Evolutionary conservation across 2,329 filamentous ascomycete genomes (phyloP), one percentile per base, ranked within the genome.

Genomic region (Zalaria obscura): DNA sequence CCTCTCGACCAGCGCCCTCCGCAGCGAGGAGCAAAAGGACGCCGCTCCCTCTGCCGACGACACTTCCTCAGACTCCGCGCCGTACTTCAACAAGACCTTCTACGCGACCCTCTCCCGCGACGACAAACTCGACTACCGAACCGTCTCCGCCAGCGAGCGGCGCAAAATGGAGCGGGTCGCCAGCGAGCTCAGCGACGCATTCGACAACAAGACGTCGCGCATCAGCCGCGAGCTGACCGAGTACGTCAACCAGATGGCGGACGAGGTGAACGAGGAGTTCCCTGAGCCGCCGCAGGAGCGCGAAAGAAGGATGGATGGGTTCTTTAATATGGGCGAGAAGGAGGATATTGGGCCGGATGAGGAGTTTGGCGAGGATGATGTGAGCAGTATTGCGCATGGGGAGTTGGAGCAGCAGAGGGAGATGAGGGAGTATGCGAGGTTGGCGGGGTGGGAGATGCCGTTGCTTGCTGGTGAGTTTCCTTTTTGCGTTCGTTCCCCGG

Each of bases 361-460:
- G 28, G 72, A 78, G 48, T 83, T 81, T 58, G 73, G 83, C 48
- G 81, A 86, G 49, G 83, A 93, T 55, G 87, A 94, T 58, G 83
- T 98, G 45, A 82, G 83, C 45, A 76, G 76, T 40, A 72, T 86
- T 60, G 91, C 78, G 1, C 88, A 98, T 62, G 78, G 73, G 40
- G 87, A 96, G 66, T 66, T 98, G 51, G 85, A 95, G 53, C 75
- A 91, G 60, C 80, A 93, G 54, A 74, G 89, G 48, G 88, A 96
- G 62, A 72, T 89, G 58, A 75, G 91, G 67, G 78, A 94, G 55
- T 95, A 94, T 60, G 80, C 83, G 38, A 75, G 91, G 40, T 70
- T 94, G 51, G 78, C 83, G 37, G 86, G 87, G 25, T 98, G 91
- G 88, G 91, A 98, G 63, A 84, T 98, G 81, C 91, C 91, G 6